Percentiles rank a stretch among this genome's conserved stretches.
phyloP scores from a whole-genome alignment of 2,329 filamentous ascomycete species.

The Pseudogymnoascus sp. region DNA sequence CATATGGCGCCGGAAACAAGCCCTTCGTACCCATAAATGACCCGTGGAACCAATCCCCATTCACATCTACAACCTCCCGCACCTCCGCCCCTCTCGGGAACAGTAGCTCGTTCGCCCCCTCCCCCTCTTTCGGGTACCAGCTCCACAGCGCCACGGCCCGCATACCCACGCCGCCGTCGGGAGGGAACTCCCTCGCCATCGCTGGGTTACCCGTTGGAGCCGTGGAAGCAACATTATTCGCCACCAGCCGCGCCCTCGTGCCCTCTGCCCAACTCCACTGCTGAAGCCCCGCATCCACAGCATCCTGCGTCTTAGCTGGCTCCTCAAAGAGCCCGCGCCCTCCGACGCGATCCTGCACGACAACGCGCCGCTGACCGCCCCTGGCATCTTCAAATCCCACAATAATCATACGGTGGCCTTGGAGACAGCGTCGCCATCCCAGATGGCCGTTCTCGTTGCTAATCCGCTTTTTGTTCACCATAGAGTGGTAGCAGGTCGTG shows the following conservation, averaged over 20 bases:
- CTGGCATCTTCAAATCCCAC: conserved; percentile 65
- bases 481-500: conserved; percentile 62
- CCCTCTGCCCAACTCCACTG: conserved; percentile 45
- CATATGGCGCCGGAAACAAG: conserved; percentile 74
- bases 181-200: conserved; percentile 47
- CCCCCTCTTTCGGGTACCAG: conserved; percentile 61
- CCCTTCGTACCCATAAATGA: conserved; percentile 74
- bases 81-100: conserved; percentile 82
- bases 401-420: conserved; percentile 76
- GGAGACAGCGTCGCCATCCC: conserved; percentile 77
- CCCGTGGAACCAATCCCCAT: conserved; percentile 85
- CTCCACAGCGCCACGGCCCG: conserved; percentile 61
- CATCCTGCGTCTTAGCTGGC: conserved; percentile 22
- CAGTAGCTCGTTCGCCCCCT: conserved; percentile 63
- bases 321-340: conserved; percentile 61
- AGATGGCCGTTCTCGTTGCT: conserved; percentile 65
- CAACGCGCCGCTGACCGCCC: conserved; percentile 57
- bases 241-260: conserved; percentile 38
- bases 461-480: conserved; percentile 57
- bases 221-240: conserved; percentile 41
- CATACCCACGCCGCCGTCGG: conserved; percentile 65
- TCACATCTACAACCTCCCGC: conserved; percentile 75
- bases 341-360: conserved; percentile 68
- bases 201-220: conserved; percentile 25
- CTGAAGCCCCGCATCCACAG: conserved; percentile 31